Evolutionary conservation across 2,329 filamentous ascomycete genomes (phyloP).

Genomic region (Pseudofabraea citricarpa): DNA sequence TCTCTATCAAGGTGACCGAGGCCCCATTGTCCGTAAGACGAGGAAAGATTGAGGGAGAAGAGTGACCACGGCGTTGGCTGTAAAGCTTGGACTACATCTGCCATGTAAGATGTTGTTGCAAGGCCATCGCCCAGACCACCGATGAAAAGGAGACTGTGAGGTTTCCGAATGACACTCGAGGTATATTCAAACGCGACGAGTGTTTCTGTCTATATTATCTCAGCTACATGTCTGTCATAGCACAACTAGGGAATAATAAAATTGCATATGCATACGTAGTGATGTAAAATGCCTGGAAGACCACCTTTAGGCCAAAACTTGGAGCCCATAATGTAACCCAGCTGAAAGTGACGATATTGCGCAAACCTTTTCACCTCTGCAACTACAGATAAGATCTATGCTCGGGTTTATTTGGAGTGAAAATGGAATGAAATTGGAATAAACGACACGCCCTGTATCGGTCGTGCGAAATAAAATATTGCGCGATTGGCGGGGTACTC

Average conservation of each 20-base stretch:
- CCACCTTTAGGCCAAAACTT: conserved; percentile 31
- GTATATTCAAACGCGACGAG: conserved; percentile 35
- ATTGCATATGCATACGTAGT: conserved; percentile 23
- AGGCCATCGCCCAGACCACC: conserved; percentile 48
- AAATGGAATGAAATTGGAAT: too few species aligned
- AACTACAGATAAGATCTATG: too few species aligned
- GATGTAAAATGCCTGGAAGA: conserved; percentile 28
- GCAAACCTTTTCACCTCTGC: too few species aligned
- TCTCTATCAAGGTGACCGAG: conserved; percentile 32
- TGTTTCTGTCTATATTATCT: conserved; percentile 29
- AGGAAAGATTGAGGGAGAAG: conserved; percentile 34
- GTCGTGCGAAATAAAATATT: too few species aligned
- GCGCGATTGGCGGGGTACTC: too few species aligned
- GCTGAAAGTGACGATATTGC: neutral
- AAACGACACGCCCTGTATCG: too few species aligned
- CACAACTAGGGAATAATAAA: conserved; percentile 1
- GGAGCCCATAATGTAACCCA: conserved; percentile 16
- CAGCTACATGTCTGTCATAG: neutral
- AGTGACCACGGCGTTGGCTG: conserved; percentile 31
- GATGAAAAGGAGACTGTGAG: conserved; percentile 46
- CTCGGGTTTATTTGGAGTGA: too few species aligned
- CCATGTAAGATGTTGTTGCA: conserved; percentile 43
- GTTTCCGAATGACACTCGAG: conserved; percentile 23
- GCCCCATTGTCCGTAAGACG: conserved; percentile 32
- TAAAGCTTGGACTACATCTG: conserved; percentile 36